phyloP scores from a whole-genome alignment of 202 grass and related monocot genomes.

The Carex sylvatica region DNA sequence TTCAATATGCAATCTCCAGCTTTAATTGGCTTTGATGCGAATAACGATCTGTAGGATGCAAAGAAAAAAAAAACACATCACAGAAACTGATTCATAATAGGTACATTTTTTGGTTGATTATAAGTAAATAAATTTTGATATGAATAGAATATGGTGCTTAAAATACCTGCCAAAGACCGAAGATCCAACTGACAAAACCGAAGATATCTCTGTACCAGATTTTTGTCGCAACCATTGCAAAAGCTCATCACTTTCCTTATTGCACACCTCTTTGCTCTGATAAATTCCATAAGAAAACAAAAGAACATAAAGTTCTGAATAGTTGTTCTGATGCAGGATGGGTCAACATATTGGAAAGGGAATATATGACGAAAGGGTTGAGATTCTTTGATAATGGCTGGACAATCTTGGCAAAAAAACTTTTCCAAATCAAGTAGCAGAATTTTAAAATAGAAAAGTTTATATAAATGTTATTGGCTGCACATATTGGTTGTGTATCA shows the following conservation, averaged over 20 bases:
- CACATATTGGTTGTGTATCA: neutral
- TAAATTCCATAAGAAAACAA: conserved; percentile 14
- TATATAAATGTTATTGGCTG: neutral
- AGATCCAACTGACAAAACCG: conserved; percentile 44
- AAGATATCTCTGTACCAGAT: conserved; percentile 49
- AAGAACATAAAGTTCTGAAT: neutral
- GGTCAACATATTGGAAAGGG: neutral
- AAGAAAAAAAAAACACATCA: neutral
- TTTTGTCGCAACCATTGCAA: conserved; percentile 59
- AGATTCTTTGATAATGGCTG: neutral
- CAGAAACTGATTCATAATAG: neutral
- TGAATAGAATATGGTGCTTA: neutral
- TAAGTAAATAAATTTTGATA: neutral
- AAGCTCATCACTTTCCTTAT: conserved; percentile 34
- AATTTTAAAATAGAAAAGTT: neutral
- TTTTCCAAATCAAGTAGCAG: neutral
- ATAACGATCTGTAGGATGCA: conserved; percentile 47
- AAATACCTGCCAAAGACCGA: conserved; percentile 58
- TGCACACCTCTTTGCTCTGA: conserved; percentile 21
- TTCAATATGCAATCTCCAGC: conserved; percentile 62
- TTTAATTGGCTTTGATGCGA: conserved; percentile 46
- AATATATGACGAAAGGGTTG: neutral
- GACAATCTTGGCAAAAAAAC: neutral
- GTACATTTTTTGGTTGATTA: neutral
- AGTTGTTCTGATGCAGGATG: neutral